A percentile compares a stretch with the other conserved stretches of the same genome.
Conservation (phyloP, 495 filamentous ascomycete genomes). For the Terfezia boudieri region DNA sequence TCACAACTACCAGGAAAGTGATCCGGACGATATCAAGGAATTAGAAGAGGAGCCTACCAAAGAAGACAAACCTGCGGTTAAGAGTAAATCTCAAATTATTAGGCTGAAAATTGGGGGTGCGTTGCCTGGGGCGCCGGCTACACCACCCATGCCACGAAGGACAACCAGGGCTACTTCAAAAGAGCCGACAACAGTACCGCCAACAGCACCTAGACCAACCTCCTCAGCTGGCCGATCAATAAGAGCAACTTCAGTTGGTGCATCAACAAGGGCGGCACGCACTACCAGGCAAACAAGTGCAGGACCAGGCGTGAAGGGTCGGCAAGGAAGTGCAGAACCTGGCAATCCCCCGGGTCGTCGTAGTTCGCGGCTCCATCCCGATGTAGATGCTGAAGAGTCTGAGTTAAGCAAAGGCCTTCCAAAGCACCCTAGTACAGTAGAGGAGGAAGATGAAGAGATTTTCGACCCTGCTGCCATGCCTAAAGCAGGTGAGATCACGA, state of each 20-base stretch:
- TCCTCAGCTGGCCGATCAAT: neutral
- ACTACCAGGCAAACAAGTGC: neutral
- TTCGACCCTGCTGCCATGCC: neutral
- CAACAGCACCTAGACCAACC: neutral
- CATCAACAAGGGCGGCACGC: slow-evolving; percentile 1
- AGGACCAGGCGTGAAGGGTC: neutral
- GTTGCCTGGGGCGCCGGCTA: neutral
- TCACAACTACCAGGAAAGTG: slow-evolving; percentile 11
- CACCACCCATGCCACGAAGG: neutral
- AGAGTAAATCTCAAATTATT: slow-evolving; percentile 10
- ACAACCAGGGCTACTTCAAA: neutral
- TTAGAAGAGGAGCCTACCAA: slow-evolving; percentile 6
- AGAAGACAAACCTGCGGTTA: slow-evolving; percentile 7
- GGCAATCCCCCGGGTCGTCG: neutral
- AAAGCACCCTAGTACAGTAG: slow-evolving; percentile 13
- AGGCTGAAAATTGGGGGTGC: slow-evolving; percentile 11
- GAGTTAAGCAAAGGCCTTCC: slow-evolving; percentile 1
- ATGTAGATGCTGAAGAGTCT: neutral
- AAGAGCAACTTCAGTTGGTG: neutral
- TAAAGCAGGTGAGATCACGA: neutral
- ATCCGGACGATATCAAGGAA: slow-evolving; percentile 11
- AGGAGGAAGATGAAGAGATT: slow-evolving; percentile 4
- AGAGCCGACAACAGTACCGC: neutral
- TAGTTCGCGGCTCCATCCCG: neutral
- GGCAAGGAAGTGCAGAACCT: neutral